Evolutionary conservation across 768 basidiomycete genomes (phyloP).

Genomic region (Pisolithus marmoratus): DNA sequence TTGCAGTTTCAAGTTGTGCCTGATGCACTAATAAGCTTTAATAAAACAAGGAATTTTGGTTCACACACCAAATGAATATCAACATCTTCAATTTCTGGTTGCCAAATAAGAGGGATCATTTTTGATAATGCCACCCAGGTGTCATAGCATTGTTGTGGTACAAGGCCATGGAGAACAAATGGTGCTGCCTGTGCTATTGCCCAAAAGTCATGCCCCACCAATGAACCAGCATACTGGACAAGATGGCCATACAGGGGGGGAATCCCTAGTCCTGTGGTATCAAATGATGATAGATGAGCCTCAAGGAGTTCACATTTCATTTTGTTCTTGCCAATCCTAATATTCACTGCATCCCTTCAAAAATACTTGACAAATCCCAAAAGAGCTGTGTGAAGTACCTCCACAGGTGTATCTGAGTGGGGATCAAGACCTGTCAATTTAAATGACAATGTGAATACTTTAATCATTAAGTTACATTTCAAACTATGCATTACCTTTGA

Average conservation of each 20-base stretch:
- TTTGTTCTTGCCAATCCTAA: conserved; percentile 1
- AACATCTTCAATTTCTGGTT: conserved; percentile 32
- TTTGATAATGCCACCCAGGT: conserved; percentile 31
- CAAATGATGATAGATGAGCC: conserved; percentile 5
- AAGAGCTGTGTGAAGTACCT: conserved; percentile 18
- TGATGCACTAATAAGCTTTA: conserved; percentile 5
- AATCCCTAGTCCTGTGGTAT: conserved; percentile 9
- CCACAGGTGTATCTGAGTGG: conserved; percentile 15
- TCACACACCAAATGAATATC: conserved; percentile 29
- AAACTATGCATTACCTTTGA: conserved; percentile 5
- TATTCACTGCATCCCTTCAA: conserved; percentile 10
- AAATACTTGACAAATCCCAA: conserved; percentile 20
- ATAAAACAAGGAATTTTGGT: neutral
- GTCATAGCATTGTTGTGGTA: conserved; percentile 9
- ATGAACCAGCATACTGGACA: conserved; percentile 15
- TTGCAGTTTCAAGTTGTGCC: conserved; percentile 12
- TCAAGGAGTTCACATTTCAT: conserved; percentile 1
- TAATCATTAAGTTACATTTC: neutral
- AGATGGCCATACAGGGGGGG: conserved; percentile 6
- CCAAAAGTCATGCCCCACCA: conserved; percentile 17
- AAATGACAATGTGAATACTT: neutral
- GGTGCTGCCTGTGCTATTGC: conserved; percentile 12
- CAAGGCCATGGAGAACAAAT: conserved; percentile 9
- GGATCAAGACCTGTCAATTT: conserved; percentile 17
- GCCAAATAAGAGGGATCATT: conserved; percentile 35